phyloP scores from a whole-genome alignment of 2,329 filamentous ascomycete genomes.

The Colletotrichum sp. region DNA sequence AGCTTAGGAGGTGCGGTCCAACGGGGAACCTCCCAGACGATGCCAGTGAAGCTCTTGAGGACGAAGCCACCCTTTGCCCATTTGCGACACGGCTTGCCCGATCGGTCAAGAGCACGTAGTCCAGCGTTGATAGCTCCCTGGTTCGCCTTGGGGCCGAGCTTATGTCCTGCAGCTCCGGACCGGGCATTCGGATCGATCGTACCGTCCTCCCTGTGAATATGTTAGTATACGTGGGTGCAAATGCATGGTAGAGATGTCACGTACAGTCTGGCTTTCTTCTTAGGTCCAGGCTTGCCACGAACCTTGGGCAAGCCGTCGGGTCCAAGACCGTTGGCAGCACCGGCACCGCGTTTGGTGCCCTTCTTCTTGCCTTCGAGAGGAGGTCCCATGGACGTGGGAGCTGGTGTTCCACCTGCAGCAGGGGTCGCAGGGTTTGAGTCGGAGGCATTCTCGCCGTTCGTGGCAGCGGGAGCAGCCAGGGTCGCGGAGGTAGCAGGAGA shows the following conservation, averaged over 20 bases:
- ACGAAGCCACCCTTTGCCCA: constrained; percentile 86
- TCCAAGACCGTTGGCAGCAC: constrained; percentile 64
- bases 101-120: constrained; percentile 90
- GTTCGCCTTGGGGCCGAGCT: constrained; percentile 95
- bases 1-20: constrained; percentile 79
- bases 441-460: constrained; percentile 60
- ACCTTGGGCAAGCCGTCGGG: constrained; percentile 71
- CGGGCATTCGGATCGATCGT: constrained; percentile 61
- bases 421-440: constrained; percentile 67
- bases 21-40: constrained; percentile 79
- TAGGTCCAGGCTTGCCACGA: constrained; percentile 88
- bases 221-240: background rate
- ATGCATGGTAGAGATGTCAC: constrained; percentile 41
- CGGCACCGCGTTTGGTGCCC: constrained; percentile 72
- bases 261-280: constrained; percentile 95
- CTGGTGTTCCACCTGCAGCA: constrained; percentile 59
- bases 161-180: constrained; percentile 65
- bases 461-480: constrained; percentile 42
- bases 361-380: constrained; percentile 76
- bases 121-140: constrained; percentile 97
- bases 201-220: constrained; percentile 60
- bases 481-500: constrained; percentile 51
- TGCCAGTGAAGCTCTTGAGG: constrained; percentile 92
- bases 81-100: constrained; percentile 88
- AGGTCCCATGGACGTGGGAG: constrained; percentile 62